Evolutionary conservation across 108 stramenopile genomes (phyloP), one percentile per base, ranked within the genome.

Genomic region (Aurantiochytrium sp.): DNA sequence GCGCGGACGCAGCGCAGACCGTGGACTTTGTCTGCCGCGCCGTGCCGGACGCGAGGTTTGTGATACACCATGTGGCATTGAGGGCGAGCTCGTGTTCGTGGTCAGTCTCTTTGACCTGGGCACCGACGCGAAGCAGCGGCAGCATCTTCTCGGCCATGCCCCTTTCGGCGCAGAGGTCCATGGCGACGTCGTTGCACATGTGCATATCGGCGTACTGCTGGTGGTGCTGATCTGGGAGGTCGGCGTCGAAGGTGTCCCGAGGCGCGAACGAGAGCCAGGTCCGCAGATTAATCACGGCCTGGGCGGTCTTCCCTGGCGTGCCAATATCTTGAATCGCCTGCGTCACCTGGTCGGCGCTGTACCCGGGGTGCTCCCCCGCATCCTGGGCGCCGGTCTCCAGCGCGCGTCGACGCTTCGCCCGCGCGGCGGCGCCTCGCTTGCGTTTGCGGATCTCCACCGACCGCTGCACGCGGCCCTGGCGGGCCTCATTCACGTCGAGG

Each of bases 41-140:
- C 22, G 31, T 85, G 68, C 90, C 89, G 52, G 89, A 85, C 39
- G 89, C 90, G 52, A 90, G 81, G 87, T 90, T 90, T 1, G 90
- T 89, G 10, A 90, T 39, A 68, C 90, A 90, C 52, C 85, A 54
- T 4, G 52, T 36, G 17, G 85, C 85, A 24, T 86, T 24, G 45
- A 41, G 17, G 73, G 30, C 45, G 24, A 34, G n/a, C 10, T 42
- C 59, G 34, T 39, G 8, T 6, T 24, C 10, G 34, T 6, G 10
- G 10, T 34, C 59, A 27, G 27, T 27, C 10, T 65, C 59, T 1
- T 30, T 12, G 1, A 12, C 59, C 59, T 27, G 15, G 50, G 50
- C 15, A 17, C 17, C 50, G 3, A 52, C 50, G 50, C 50, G 50
- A 10, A 65, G 59, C 8, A 65, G 27, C 19, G 59, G 59, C 3